phyloP scores from a whole-genome alignment of 805 yeast species.

The Metschnikowia cubensis region DNA sequence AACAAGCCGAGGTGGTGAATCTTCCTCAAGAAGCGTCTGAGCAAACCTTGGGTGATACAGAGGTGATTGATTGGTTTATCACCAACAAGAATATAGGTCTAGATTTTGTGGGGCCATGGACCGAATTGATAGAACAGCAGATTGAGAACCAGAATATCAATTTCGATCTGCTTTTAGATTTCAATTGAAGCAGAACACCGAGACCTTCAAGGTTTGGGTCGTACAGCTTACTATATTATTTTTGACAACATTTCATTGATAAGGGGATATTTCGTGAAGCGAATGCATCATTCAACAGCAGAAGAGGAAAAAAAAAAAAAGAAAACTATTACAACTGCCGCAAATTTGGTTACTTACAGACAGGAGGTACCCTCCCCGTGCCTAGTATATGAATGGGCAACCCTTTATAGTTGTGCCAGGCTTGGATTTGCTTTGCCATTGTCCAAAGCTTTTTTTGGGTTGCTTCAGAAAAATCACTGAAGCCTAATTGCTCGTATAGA shows the following conservation, averaged over 20 bases:
- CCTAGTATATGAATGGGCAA: conserved; percentile 20
- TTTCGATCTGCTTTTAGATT: conserved; percentile 7
- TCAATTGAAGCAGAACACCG: not conserved
- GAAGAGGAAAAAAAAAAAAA: not conserved
- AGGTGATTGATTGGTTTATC: conserved; percentile 43
- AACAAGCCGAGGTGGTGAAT: not conserved
- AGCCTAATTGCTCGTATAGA: conserved; percentile 12
- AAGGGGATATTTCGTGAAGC: not conserved
- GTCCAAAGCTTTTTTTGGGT: conserved; percentile 17
- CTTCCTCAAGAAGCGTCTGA: not conserved
- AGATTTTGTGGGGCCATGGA: conserved; percentile 66
- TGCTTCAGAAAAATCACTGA: conserved; percentile 6
- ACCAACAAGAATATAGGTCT: conserved; percentile 34
- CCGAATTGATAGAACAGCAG: conserved; percentile 73
- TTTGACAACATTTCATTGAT: not conserved
- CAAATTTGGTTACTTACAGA: not conserved
- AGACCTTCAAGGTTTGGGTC: not conserved
- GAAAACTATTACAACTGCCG: not conserved
- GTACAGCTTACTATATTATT: not conserved
- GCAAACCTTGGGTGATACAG: conserved; percentile 30
- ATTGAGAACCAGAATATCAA: conserved; percentile 26
- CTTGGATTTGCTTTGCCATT: conserved; percentile 25
- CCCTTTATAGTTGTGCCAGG: conserved; percentile 25
- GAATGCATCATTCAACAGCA: not conserved
- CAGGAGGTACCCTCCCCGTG: conserved; percentile 7